These are phyloP conservation scores for Acacia acuminata DNA, from an alignment of 306 rosid species.

Conservation along the genomic window DNA sequence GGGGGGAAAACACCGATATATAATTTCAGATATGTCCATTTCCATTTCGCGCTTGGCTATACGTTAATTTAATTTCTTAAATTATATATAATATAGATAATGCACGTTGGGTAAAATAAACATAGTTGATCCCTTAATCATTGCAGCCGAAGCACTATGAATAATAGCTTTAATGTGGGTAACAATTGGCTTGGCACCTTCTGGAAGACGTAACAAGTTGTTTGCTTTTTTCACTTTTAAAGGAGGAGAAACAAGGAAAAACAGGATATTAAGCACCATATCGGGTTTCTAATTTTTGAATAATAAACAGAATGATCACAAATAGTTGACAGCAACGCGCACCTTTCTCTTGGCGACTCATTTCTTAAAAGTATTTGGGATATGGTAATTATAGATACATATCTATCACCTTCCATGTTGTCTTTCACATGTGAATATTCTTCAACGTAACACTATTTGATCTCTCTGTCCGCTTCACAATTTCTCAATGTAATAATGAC, in stretches of 20 bases:
- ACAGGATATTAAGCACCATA: neutral
- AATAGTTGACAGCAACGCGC: constrained; percentile 26
- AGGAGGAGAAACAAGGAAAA: neutral
- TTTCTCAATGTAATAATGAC: constrained; percentile 20
- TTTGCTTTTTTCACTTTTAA: neutral
- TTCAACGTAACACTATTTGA: neutral
- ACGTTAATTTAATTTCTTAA: neutral
- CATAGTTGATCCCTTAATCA: neutral
- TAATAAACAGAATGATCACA: neutral
- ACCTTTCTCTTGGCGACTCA: constrained; percentile 18
- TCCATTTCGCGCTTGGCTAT: neutral
- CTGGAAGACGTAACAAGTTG: neutral
- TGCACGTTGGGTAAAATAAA: neutral
- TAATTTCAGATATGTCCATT: neutral
- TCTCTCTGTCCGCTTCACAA: constrained; percentile 1
- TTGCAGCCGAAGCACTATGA: neutral
- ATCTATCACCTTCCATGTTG: constrained; percentile 6
- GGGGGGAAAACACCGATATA: neutral
- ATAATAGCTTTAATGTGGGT: neutral
- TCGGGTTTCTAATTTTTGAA: neutral
- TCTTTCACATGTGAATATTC: constrained; percentile 28
- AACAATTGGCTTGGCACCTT: neutral
- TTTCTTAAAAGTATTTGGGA: neutral
- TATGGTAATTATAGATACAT: neutral
- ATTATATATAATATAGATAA: no score